Evolutionary conservation across 1,284 basidiomycete genomes (phyloP).

Genomic region (Trichosporon faecale): DNA sequence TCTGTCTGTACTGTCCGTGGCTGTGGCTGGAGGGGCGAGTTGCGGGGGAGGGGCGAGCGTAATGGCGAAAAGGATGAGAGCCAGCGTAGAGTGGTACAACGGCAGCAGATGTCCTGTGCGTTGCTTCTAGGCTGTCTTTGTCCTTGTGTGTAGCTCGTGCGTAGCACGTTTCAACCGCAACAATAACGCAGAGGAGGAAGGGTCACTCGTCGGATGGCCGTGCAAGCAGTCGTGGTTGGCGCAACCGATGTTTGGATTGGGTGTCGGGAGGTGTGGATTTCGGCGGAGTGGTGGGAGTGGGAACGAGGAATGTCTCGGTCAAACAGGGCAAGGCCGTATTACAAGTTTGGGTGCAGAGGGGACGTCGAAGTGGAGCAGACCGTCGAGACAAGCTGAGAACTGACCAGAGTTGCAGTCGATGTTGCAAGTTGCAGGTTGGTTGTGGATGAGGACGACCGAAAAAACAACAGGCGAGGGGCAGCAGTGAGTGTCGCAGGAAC

Average conservation of each 20-base stretch:
- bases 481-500: background rate
- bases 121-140: conserved; percentile 9
- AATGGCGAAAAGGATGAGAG: conserved; percentile 1
- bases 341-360: background rate
- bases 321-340: background rate
- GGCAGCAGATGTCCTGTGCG: conserved; percentile 5
- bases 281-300: background rate
- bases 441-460: background rate
- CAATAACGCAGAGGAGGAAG: background rate
- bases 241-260: conserved; percentile 4
- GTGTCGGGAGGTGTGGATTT: background rate
- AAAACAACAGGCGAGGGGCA: background rate
- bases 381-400: background rate
- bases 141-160: conserved; percentile 10
- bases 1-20: conserved; percentile 11
- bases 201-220: conserved; percentile 7
- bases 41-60: conserved; percentile 3
- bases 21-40: conserved; percentile 9
- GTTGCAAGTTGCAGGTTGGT: background rate
- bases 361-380: background rate
- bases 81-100: background rate
- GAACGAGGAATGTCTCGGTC: background rate
- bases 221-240: background rate
- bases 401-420: background rate
- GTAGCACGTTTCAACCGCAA: background rate